phyloP scores from a whole-genome alignment of 1,139 yeast genomes.

The Diutina scorzettiae region DNA sequence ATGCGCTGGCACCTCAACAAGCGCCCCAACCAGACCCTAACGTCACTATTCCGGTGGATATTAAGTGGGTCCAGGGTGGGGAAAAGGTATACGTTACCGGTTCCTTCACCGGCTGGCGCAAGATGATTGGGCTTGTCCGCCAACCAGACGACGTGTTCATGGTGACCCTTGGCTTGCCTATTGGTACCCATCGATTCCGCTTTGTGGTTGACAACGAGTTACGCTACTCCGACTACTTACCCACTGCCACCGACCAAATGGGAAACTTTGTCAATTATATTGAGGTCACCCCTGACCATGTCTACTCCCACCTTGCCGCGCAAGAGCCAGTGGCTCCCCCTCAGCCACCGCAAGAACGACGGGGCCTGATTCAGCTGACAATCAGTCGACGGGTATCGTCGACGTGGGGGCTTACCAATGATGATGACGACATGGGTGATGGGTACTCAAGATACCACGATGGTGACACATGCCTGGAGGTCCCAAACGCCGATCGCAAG shows the following conservation, averaged over 20 bases:
- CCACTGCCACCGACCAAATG: slow-evolving; percentile 41
- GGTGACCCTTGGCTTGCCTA: slow-evolving; percentile 34
- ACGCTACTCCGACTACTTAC: slow-evolving; percentile 33
- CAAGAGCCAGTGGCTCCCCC: slow-evolving; percentile 11
- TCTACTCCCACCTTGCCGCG: slow-evolving; percentile 17
- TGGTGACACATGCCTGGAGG: slow-evolving; percentile 17
- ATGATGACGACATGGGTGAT: slow-evolving; percentile 71
- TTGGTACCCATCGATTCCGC: slow-evolving; percentile 37
- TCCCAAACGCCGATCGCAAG: slow-evolving; percentile 10
- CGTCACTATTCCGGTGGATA: slow-evolving; percentile 50
- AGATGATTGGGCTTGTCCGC: slow-evolving; percentile 40
- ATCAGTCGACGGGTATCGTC: slow-evolving; percentile 12
- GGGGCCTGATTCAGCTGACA: not conserved
- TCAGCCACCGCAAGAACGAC: slow-evolving; percentile 10
- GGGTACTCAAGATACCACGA: slow-evolving; percentile 67
- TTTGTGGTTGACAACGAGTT: slow-evolving; percentile 38
- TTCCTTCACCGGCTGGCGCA: slow-evolving; percentile 39
- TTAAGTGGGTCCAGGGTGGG: slow-evolving; percentile 93
- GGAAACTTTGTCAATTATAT: slow-evolving; percentile 39
- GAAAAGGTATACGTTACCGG: slow-evolving; percentile 57
- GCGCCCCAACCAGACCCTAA: slow-evolving; percentile 10
- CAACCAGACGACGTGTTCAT: slow-evolving; percentile 29
- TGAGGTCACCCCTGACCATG: slow-evolving; percentile 34
- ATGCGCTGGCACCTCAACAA: slow-evolving; percentile 16
- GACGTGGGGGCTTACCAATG: slow-evolving; percentile 45